Conservation (phyloP, 306 rosid genomes). For the Gillenia trifoliata region DNA sequence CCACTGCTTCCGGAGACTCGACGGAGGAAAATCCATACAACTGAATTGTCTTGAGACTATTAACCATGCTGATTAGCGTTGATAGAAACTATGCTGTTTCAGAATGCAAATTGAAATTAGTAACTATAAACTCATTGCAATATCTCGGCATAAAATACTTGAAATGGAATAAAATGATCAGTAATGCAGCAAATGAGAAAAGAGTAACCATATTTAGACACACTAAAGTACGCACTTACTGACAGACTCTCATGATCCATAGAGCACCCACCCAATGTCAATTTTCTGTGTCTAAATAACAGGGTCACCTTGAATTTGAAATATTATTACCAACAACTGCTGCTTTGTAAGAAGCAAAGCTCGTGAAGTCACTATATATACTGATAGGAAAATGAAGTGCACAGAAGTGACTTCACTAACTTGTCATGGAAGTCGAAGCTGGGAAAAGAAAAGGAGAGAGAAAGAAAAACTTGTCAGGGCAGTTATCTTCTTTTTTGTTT, state of each 20-base stretch:
- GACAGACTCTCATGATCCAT: no score
- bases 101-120: background rate
- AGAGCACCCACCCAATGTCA: no score
- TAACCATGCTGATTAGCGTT: background rate
- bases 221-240: background rate
- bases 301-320: background rate
- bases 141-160: background rate
- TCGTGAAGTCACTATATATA: background rate
- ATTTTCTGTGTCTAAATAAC: no score
- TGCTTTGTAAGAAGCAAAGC: background rate
- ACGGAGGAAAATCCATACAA: background rate
- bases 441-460: background rate
- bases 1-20: slow-evolving; percentile 26
- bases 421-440: background rate
- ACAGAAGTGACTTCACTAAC: background rate
- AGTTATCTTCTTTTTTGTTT: background rate
- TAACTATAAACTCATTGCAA: background rate
- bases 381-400: background rate
- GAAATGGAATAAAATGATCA: background rate
- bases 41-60: background rate
- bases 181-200: background rate
- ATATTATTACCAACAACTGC: background rate
- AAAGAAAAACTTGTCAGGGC: background rate
- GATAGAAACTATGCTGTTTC: background rate
- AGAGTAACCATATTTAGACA: background rate